phyloP scores from a whole-genome alignment of 73 alveolate species.

The Paramecium primaurelia region DNA sequence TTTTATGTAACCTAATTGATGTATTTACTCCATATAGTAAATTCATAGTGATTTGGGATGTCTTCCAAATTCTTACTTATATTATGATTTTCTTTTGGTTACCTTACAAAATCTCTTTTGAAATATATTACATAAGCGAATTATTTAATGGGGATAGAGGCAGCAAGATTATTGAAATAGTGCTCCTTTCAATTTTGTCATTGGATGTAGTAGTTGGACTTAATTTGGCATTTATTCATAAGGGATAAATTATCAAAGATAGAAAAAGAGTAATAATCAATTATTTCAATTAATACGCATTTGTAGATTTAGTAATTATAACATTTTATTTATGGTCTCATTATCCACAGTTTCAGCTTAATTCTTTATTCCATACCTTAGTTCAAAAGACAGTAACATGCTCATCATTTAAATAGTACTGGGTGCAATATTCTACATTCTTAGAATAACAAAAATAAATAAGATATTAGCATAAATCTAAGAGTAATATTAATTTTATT shows the following conservation, averaged over 20 bases:
- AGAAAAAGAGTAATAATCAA: neutral
- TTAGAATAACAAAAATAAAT: constrained; percentile 29
- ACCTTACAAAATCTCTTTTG: constrained; percentile 28
- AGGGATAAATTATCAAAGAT: constrained; percentile 28
- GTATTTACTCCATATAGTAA: constrained; percentile 38
- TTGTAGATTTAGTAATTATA: constrained; percentile 33
- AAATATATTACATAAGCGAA: neutral
- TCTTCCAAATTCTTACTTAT: neutral
- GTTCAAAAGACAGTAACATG: neutral
- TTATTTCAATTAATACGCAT: neutral
- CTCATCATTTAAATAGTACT: neutral
- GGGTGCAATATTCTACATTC: neutral
- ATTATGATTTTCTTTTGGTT: neutral
- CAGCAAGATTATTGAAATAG: neutral
- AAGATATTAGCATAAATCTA: constrained; percentile 21
- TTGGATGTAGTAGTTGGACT: neutral
- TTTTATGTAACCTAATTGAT: neutral
- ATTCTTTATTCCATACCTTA: neutral
- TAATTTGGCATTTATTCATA: constrained; percentile 22
- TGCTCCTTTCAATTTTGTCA: neutral
- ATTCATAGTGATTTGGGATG: constrained; percentile 42
- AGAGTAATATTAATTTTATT: neutral
- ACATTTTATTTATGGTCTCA: neutral
- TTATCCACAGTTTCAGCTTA: neutral
- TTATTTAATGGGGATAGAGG: neutral